Percentiles rank a stretch among this genome's conserved stretches.
Evolutionary conservation across 257 asterid genomes (phyloP).

Genomic region (Solanum ossicruentum): DNA sequence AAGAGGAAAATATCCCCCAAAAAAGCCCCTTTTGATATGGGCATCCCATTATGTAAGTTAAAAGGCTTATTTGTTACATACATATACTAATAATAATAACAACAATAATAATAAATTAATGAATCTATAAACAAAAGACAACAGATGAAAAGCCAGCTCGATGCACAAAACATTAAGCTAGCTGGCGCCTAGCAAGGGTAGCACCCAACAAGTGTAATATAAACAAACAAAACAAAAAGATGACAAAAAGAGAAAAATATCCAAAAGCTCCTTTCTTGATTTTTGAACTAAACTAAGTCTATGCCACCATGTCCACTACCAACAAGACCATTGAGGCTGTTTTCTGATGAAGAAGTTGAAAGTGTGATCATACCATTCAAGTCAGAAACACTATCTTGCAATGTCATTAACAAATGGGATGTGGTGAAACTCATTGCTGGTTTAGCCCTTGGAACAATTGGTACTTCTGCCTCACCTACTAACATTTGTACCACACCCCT

Average conservation of each 20-base stretch:
- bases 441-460: background rate
- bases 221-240: background rate
- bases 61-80: background rate
- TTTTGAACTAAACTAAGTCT: background rate
- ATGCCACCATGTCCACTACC: background rate
- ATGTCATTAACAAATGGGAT: background rate
- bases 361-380: slow-evolving; percentile 1
- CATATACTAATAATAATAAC: background rate
- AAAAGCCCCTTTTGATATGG: background rate
- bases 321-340: background rate
- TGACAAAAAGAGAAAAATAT: background rate
- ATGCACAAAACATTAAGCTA: background rate
- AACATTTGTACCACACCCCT: background rate
- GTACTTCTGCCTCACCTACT: slow-evolving; percentile 3
- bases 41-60: background rate
- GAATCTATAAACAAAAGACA: background rate
- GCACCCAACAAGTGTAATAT: background rate
- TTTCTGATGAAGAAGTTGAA: slow-evolving; percentile 1
- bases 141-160: background rate
- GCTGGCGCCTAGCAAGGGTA: background rate
- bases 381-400: background rate
- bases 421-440: background rate
- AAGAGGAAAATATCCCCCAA: too few species aligned
- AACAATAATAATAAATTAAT: background rate
- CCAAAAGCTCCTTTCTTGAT: background rate